Percentiles rank a stretch among this genome's conserved stretches.
These are phyloP conservation scores for Aspergillus sp. DNA, from an alignment of 2,329 filamentous ascomycete genomes.

Conservation along the genomic window DNA sequence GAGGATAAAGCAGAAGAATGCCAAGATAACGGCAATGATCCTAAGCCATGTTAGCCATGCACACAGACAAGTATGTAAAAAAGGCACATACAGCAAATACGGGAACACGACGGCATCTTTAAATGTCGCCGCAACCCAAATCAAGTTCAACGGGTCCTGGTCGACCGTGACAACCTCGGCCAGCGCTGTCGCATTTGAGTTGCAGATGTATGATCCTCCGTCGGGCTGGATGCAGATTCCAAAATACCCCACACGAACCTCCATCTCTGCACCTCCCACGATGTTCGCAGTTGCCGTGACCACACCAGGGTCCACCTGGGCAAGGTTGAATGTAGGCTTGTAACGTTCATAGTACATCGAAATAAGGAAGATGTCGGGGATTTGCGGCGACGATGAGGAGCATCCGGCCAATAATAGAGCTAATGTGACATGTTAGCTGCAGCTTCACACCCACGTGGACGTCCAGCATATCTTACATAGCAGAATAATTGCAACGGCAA, in stretches of 20 bases:
- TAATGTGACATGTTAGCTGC: conserved; percentile 34
- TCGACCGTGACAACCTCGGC: conserved; percentile 84
- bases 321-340: conserved; percentile 69
- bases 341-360: conserved; percentile 95
- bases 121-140: conserved; percentile 95
- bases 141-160: conserved; percentile 91
- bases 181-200: conserved; percentile 90
- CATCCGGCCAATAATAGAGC: conserved; percentile 90
- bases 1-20: conserved; percentile 90
- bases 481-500: conserved; percentile 87
- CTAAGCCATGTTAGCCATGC: conserved; percentile 38
- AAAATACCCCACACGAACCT: conserved; percentile 94
- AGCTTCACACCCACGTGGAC: conserved; percentile 6
- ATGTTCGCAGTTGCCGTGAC: conserved; percentile 83
- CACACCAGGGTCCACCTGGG: conserved; percentile 86
- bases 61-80: background rate
- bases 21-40: conserved; percentile 95
- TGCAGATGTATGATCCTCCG: conserved; percentile 86
- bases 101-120: conserved; percentile 98
- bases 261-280: conserved; percentile 72
- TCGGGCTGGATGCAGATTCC: conserved; percentile 94
- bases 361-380: conserved; percentile 93
- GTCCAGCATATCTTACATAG: conserved; percentile 61
- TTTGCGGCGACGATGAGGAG: conserved; percentile 90
- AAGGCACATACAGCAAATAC: conserved; percentile 72